Evolutionary conservation across 306 rosid genomes (phyloP).

Genomic region (Quercus mongolica): DNA sequence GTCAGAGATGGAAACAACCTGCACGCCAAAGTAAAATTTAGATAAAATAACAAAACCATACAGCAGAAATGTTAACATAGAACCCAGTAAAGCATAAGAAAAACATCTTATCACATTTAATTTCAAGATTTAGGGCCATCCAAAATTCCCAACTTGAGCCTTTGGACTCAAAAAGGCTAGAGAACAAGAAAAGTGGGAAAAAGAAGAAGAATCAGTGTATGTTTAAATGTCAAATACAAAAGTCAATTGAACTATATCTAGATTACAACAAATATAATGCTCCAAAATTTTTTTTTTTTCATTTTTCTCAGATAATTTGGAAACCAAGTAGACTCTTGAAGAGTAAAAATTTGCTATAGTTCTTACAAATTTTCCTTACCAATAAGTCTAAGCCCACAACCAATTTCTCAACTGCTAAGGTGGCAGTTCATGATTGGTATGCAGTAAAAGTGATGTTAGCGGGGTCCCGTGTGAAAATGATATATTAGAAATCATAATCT

Average conservation of each 20-base stretch:
- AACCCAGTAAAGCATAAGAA: not conserved
- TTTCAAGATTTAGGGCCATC: not conserved
- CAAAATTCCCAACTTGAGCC: not conserved
- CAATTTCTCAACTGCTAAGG: too few species aligned
- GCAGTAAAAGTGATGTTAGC: too few species aligned
- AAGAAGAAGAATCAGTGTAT: too few species aligned
- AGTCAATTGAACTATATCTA: not conserved
- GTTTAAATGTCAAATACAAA: not conserved
- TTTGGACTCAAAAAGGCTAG: not conserved
- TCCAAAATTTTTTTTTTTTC: not conserved
- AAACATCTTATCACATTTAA: not conserved
- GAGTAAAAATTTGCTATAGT: too few species aligned
- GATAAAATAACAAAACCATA: not conserved
- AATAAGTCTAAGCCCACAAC: too few species aligned
- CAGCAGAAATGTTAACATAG: not conserved
- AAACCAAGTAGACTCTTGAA: not conserved
- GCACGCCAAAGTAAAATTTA: not conserved
- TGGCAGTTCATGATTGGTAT: too few species aligned
- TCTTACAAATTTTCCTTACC: too few species aligned
- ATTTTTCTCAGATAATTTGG: not conserved
- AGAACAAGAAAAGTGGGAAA: not conserved
- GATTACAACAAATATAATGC: not conserved
- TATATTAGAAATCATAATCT: too few species aligned
- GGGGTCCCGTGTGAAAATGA: too few species aligned
- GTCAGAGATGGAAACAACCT: conserved; percentile 18